Conservation (phyloP, 257 asterid genomes). For the Solanum ossicruentum region DNA sequence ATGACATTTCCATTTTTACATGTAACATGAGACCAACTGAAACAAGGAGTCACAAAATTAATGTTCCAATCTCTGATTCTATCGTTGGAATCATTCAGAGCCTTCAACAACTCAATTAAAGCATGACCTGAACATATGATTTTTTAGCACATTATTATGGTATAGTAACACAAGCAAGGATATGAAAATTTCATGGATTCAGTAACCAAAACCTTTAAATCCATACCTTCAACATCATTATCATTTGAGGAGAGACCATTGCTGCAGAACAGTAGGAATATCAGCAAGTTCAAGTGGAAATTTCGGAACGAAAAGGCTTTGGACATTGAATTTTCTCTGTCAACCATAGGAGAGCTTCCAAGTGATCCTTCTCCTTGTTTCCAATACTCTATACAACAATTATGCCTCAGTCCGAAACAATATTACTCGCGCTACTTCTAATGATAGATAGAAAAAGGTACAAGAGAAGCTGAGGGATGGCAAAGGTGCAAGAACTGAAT, state of each 20-base stretch:
- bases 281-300: constrained; percentile 8
- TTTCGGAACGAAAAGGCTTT: not conserved
- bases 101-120: constrained; percentile 35
- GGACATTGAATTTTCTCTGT: constrained; percentile 11
- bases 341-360: not conserved
- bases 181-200: not conserved
- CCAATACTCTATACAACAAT: not conserved
- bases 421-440: not conserved
- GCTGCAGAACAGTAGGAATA: constrained; percentile 30
- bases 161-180: not conserved
- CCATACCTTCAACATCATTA: constrained; percentile 61
- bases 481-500: not conserved
- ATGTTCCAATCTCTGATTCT: constrained; percentile 48
- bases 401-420: not conserved
- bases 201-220: not conserved
- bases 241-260: constrained; percentile 28
- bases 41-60: constrained; percentile 72
- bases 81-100: constrained; percentile 51
- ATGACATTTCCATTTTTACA: constrained; percentile 58
- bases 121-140: constrained; percentile 46
- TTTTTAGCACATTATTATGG: not conserved
- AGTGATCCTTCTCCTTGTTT: not conserved
- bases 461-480: not conserved
- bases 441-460: not conserved
- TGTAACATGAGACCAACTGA: constrained; percentile 78